Evolutionary conservation across 1,284 basidiomycete species (phyloP), one percentile per base, ranked within the genome.

Genomic region (Sanguinoderma infundibulare): DNA sequence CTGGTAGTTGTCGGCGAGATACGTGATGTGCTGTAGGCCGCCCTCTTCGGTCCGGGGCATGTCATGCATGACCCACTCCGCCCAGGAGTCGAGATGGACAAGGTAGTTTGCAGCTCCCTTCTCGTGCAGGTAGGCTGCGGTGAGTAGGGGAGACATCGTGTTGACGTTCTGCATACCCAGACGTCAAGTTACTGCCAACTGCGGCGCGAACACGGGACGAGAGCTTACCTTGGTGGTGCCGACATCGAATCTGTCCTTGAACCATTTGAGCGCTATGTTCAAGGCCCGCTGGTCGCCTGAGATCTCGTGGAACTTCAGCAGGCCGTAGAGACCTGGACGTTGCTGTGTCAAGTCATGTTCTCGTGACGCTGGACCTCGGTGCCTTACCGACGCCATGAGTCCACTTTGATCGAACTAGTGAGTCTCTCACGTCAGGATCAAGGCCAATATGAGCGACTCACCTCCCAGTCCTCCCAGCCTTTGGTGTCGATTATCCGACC

Each of bases 391-490:
- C 73, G 59, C 86, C 86, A 69, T 87, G 86, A 6, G 86, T 87
- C 86, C 86, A 88, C 78, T 80, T 52, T 14, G 32, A 34, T 17
- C 2, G 5, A 12, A 32, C 44, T 24, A 51, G 57, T 59, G 24
- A 59, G 57, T 24, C 26, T 26, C 7, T 26, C 24, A 39, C 5
- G 17, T 46, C 14, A 46, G 34, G 30, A n/a, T 53, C 14, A 12
- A 32, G 36, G 20, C 62, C 47, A 12, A 30, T 17, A 52, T 26
- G 15, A 20, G 57, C 1, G 24, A n/a, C 74, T 65, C 58, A 78
- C 79, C 76, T 89, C 86, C 86, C 86, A 88, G 58, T 84, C 82
- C 52, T 83, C 79, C 86, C 86, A 89, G 4, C 85, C 85, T 67
- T 89, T 89, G 1, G 86, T 88, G 66, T 89, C 86, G 60, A 88